Base-by-base conservation (phyloP, 208 protist species). In the Wallacemonas rigidus region DNA sequence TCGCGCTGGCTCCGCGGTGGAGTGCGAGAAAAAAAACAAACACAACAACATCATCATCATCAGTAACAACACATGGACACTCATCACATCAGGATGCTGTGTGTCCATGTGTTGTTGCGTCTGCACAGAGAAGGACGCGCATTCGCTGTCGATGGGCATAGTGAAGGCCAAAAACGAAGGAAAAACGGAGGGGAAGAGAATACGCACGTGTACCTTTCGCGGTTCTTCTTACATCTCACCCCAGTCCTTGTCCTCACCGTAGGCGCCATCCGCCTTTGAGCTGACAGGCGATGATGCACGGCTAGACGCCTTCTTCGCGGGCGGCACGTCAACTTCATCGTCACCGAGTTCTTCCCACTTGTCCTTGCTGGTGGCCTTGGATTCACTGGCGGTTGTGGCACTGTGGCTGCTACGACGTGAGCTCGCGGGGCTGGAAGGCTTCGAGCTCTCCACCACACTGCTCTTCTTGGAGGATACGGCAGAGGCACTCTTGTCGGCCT, bases 241-340 rank as follows among this genome's bases (percentile, higher is more conserved):
- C 53, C 60, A 65, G 43, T 65, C 60, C 17, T 65, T 41, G 74
- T 81, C 74, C 55, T 87, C 76, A 35, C 69, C 73, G 54, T 82
- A 76, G 35, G 61, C 67, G 55, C 77, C 75, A 40, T 81, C 43
- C 15, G 60, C 1, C 36, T 47, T 43, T 12, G 62, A 69, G 67
- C 48, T 53, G 53, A n/a, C 45, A 54, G 71, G 51, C 14, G 35
- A 43, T 40, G 48, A 61, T 14, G 14, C 55, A 35, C 55, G 14
- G 39, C 43, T 41, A 14, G 51, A 67, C 47, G 56, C 38, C 38
- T 62, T 62, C 56, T 62, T 62, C 38, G 40, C 57, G 43, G 61
- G 36, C 26, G 26, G 26, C 53, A 44, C 40, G 35, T 74, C 58
- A 50, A 61, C 44, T 38, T 69, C 71, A 6, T 74, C 64, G n/a